A percentile compares a stretch with the other conserved stretches of the same genome.
phyloP scores from a whole-genome alignment of 2,329 filamentous ascomycete genomes.

The Stenocarpella maydis region DNA sequence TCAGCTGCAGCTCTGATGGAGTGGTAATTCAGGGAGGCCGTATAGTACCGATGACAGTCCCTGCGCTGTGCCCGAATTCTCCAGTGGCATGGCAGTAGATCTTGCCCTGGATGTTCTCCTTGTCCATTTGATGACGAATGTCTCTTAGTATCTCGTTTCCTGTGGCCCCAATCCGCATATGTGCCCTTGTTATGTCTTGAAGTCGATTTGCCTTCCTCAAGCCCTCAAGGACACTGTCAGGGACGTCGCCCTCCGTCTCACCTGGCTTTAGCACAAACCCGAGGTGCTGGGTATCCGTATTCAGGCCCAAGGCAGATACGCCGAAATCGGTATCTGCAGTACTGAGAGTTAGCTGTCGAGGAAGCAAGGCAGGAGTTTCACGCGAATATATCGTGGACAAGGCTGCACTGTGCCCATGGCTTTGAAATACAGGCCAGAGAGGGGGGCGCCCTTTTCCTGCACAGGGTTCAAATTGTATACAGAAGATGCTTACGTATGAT shows the following conservation, averaged over 20 bases:
- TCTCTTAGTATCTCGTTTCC: conserved; percentile 55
- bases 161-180: conserved; percentile 54
- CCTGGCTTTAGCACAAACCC: conserved; percentile 56
- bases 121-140: conserved; percentile 49
- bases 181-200: conserved; percentile 55
- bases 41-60: conserved; percentile 53
- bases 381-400: too few relatives aligned
- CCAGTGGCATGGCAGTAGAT: conserved; percentile 60
- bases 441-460: too few relatives aligned
- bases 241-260: conserved; percentile 52
- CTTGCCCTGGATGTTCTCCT: conserved; percentile 54
- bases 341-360: too few relatives aligned
- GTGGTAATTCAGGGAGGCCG: background rate
- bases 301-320: conserved; percentile 55
- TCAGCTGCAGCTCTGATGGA: conserved; percentile 9
- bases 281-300: conserved; percentile 60
- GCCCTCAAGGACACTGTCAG: conserved; percentile 51
- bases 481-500: conserved; percentile 44
- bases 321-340: conserved; percentile 55
- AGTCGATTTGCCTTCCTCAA: conserved; percentile 55
- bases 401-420: too few relatives aligned
- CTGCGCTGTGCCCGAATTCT: conserved; percentile 60
- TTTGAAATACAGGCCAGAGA: too few relatives aligned
- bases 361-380: too few relatives aligned
- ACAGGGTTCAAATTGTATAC: too few relatives aligned